Conservation (phyloP, 2,329 filamentous ascomycete species). For the Chaetomiaceae sp. region DNA sequence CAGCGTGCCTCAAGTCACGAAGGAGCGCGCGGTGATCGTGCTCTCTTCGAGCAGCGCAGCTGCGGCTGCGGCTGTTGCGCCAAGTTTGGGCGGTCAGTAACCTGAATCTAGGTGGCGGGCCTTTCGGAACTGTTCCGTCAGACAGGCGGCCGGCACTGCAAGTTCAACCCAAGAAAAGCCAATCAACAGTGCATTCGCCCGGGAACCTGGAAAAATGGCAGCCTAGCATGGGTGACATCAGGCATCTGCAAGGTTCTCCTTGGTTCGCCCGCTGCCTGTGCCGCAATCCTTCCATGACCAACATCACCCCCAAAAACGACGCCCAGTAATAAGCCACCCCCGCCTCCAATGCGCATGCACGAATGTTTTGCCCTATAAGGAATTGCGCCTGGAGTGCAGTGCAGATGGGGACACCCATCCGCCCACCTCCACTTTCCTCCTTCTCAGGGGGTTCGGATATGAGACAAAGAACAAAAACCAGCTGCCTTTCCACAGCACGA, state of each 20-base stretch:
- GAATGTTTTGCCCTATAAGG: neutral
- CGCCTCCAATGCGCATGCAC: neutral
- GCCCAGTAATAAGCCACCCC: neutral
- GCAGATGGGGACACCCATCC: neutral
- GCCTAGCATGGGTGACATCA: slow-evolving; percentile 1
- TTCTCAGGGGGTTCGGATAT: neutral
- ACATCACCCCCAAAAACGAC: too few relatives aligned
- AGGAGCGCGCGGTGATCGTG: too few relatives aligned
- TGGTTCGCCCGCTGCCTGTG: neutral
- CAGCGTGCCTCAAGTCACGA: too few relatives aligned
- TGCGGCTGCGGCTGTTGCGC: too few relatives aligned
- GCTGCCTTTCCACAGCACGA: slow-evolving; percentile 5
- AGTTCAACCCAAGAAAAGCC: too few relatives aligned
- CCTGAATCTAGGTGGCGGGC: too few relatives aligned
- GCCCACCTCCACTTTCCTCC: neutral
- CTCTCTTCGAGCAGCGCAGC: too few relatives aligned
- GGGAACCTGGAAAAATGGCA: too few relatives aligned
- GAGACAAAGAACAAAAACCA: slow-evolving; percentile 2
- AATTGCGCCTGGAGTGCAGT: neutral
- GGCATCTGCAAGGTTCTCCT: slow-evolving; percentile 1
- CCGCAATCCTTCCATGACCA: too few relatives aligned
- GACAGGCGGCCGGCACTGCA: too few relatives aligned
- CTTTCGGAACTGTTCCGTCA: too few relatives aligned
- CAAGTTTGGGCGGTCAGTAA: too few relatives aligned
- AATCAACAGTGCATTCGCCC: neutral